Evolutionary conservation across 164 flowering plant genomes (phyloP).

Genomic region (Aristolochia californica): DNA sequence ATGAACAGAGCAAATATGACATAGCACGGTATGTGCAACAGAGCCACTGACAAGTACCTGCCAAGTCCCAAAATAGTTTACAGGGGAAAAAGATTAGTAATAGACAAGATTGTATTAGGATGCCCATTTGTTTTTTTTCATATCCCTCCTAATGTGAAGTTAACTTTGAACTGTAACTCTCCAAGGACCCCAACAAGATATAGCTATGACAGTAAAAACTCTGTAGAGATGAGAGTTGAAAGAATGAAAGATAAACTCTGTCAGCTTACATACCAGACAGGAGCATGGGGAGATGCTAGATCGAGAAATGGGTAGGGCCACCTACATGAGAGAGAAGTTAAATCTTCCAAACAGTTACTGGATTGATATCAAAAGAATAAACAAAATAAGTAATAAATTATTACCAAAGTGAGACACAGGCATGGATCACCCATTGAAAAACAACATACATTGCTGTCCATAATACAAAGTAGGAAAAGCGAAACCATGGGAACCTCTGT

Average conservation of each 20-base stretch:
- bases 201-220: too few relatives aligned
- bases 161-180: too few relatives aligned
- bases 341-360: background rate
- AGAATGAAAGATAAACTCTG: too few relatives aligned
- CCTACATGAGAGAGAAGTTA: conserved; percentile 16
- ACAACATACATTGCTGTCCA: conserved; percentile 61
- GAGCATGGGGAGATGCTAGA: conserved; percentile 48
- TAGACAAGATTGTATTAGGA: background rate
- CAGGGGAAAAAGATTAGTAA: background rate
- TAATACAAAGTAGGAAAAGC: conserved; percentile 71
- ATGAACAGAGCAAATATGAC: conserved; percentile 45
- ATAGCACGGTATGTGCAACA: conserved; percentile 82
- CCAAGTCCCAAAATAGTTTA: background rate
- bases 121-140: too few relatives aligned
- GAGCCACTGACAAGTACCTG: conserved; percentile 72
- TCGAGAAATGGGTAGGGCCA: conserved; percentile 68
- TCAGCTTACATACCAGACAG: conserved; percentile 31
- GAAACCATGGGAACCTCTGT: conserved; percentile 80
- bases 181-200: too few relatives aligned
- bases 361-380: background rate
- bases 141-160: too few relatives aligned
- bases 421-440: conserved; percentile 86
- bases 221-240: too few relatives aligned
- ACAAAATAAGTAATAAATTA: background rate
- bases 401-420: conserved; percentile 51